Conservation (phyloP, 2,329 filamentous ascomycete species). For the Cordyceps militaris region DNA sequence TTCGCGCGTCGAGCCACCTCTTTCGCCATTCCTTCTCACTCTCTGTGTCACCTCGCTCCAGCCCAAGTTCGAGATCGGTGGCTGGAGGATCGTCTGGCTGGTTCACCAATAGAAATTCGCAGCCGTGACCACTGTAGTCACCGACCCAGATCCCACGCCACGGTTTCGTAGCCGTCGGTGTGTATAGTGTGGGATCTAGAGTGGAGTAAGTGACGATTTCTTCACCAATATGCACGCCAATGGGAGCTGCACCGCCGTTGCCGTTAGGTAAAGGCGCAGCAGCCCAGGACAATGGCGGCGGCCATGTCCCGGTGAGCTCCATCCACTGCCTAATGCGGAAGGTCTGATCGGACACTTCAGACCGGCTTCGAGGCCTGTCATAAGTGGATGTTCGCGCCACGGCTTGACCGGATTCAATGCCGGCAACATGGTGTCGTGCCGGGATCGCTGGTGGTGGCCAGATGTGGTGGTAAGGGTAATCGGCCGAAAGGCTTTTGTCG, state of each 20-base stretch:
- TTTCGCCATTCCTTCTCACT: constrained; percentile 37
- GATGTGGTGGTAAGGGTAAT: constrained; percentile 45
- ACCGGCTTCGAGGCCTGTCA: constrained; percentile 39
- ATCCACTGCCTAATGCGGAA: constrained; percentile 76
- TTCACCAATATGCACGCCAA: constrained; percentile 45
- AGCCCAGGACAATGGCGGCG: constrained; percentile 24
- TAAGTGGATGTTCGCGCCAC: constrained; percentile 22
- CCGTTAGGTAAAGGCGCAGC: constrained; percentile 22
- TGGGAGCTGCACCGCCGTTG: constrained; percentile 20
- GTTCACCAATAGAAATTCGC: constrained; percentile 77
- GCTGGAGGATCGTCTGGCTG: constrained; percentile 52
- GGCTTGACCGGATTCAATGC: constrained; percentile 22
- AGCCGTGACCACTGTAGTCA: constrained; percentile 81
- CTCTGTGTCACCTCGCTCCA: constrained; percentile 36
- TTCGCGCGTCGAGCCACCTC: constrained; percentile 38
- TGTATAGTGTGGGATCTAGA: constrained; percentile 68
- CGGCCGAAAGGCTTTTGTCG: constrained; percentile 21
- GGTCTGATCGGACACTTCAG: constrained; percentile 58
- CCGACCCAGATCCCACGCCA: constrained; percentile 90
- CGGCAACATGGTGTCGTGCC: constrained; percentile 45
- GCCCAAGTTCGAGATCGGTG: constrained; percentile 33
- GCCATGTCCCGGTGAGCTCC: constrained; percentile 45
- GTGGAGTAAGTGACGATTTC: constrained; percentile 60
- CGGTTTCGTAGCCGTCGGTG: constrained; percentile 69
- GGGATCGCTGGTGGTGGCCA: constrained; percentile 75